A percentile compares a stretch with the other conserved stretches of the same genome.
Evolutionary conservation across 495 filamentous ascomycete genomes (phyloP).

Genomic region (Barbatosphaeria neglecta): DNA sequence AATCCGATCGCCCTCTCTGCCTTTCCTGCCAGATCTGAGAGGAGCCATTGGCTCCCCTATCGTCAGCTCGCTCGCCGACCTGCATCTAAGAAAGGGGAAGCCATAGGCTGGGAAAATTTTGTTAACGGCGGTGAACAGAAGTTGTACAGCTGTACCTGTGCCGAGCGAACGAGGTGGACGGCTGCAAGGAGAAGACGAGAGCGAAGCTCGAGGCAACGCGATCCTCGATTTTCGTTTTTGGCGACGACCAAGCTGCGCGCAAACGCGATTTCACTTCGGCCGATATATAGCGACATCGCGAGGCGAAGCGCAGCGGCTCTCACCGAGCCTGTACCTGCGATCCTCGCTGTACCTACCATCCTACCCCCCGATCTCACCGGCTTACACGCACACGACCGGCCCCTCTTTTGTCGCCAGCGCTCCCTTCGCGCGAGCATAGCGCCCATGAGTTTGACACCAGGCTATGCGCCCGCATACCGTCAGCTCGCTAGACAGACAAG

Average conservation of each 20-base stretch:
- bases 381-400: not conserved
- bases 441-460: conserved; percentile 31
- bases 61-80: not conserved
- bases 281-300: not conserved
- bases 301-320: not conserved
- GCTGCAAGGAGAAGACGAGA: not conserved
- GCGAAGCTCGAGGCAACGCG: not conserved
- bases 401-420: conserved; percentile 2
- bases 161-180: not conserved
- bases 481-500: conserved; percentile 26
- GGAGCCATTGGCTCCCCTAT: not conserved
- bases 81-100: not conserved
- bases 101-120: not conserved
- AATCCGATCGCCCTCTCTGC: not conserved
- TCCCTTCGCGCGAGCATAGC: conserved; percentile 12
- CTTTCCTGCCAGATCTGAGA: not conserved
- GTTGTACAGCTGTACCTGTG: not conserved
- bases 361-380: not conserved
- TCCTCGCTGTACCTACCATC: not conserved
- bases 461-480: conserved; percentile 13
- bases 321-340: not conserved
- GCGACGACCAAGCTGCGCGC: no score
- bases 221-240: not conserved
- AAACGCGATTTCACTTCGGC: not conserved
- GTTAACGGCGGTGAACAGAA: not conserved